Evolutionary conservation across 208 protist genomes (phyloP), one percentile per base, ranked within the genome.

Genomic region (Wallacemonas collosoma): DNA sequence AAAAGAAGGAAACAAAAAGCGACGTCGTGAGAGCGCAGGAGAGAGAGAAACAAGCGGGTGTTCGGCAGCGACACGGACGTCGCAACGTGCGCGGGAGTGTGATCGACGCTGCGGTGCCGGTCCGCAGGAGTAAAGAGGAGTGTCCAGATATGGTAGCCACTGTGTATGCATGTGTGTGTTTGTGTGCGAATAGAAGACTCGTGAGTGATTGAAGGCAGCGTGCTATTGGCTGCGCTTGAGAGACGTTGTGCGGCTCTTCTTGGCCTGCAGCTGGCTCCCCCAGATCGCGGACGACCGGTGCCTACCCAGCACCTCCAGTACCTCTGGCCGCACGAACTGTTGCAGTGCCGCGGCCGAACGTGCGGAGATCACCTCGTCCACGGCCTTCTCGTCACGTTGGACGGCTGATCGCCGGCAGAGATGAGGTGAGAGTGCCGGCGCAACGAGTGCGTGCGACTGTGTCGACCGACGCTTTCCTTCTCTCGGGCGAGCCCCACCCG

Each of bases 341-440:
- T 41, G 60, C 60, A 65, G 15, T 26, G 60, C 60, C 15, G n/a
- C n/a, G 17, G 6, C n/a, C 5, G 60, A 65, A 3, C 60, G 60
- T 41, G 60, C 43, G 40, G 5, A 3, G 60, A 65, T 65, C 41
- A 50, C 60, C n/a, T 65, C 60, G 39, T 65, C 60, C 11, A 65
- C 4, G 9, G 43, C 43, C 4, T 17, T 65, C 36, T 65, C 60
- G 11, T 14, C 4, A 4, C 60, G 60, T 17, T 51, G 60, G 11
- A 35, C 60, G 3, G n/a, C 41, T 7, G 40, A 11, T 4, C 60
- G 60, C 3, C 60, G 60, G 41, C 60, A 12, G 14, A 65, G 60
- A 26, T 35, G 40, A 4, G 41, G 60, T 5, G 60, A 65, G 43
- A 65, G 60, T 17, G 60, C 40, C 40, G 60, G 60, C 26, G 60